Evolutionary conservation across 2,329 filamentous ascomycete species (phyloP), one percentile per base, ranked within the genome.

Genomic region (Sarocladiaceae sp.): DNA sequence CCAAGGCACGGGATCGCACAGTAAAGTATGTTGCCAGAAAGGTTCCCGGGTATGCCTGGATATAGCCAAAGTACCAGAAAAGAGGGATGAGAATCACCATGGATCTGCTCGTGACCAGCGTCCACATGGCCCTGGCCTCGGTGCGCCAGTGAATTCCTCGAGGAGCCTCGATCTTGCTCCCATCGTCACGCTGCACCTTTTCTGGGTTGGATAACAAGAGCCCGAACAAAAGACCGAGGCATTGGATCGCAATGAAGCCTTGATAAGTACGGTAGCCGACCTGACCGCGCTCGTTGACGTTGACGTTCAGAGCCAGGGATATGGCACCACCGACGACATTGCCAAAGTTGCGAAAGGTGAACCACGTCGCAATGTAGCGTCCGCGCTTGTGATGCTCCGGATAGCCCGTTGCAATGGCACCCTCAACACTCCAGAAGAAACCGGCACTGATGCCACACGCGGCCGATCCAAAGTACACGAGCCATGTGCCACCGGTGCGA

Each of bases 391-490:
- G 70, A 1, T 79, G 75, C 49, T 83, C 80, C 0, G 80, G 80
- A 51, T 84, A 85, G 0, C 74, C 69, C 2, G 83, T 68, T 0
- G 78, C 77, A 45, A 85, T 81, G 0, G 82, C 80, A 1, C 76
- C 80, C 63, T 85, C 82, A 0, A 78, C 76, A 61, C 76, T 76
- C 82, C 82, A 85, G 60, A 84, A 84, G 2, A 84, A 67, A 0
- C 80, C 80, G 0, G 81, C 81, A 0, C 73, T 76, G 16, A 83
- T 65, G 15, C 81, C 81, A 54, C 78, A 83, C 2, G 78, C 64
- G 0, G 76, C 78, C 13, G 33, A 20, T 20, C 65, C 64, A 19
- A 69, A 54, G 27, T 66, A 56, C 6, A 68, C 60, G 44, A 68
- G 65, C 65, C 65, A 67, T 34, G 63, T 64, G 35, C 42, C 45